These are phyloP conservation scores for Flaveria brownii DNA, from an alignment of 129 eudicot genomes.

Conservation along the genomic window DNA sequence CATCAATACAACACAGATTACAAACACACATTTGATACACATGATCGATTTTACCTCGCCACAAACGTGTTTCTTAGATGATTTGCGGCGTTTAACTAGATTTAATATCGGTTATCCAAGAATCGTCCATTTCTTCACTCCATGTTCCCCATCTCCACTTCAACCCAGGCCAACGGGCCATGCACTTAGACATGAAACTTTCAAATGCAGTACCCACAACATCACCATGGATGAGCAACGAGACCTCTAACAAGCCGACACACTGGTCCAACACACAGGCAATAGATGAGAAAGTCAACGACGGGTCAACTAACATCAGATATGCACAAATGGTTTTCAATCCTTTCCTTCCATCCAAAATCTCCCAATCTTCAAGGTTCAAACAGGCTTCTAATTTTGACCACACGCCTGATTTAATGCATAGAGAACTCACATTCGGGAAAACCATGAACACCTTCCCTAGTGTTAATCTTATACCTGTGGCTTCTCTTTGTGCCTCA, in stretches of 20 bases:
- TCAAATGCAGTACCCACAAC: conserved; percentile 38
- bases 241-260: conserved; percentile 35
- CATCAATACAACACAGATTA: no score
- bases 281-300: conserved; percentile 33
- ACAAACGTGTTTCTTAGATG: no score
- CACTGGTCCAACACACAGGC: conserved; percentile 46
- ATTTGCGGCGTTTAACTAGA: no score
- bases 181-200: conserved; percentile 45
- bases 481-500: conserved; percentile 18
- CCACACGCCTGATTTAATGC: conserved; percentile 39
- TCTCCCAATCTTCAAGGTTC: conserved; percentile 30
- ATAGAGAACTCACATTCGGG: conserved; percentile 42
- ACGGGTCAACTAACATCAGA: conserved; percentile 30
- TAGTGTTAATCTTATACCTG: conserved; percentile 35
- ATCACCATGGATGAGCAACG: conserved; percentile 44
- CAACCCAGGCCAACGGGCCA: conserved; percentile 39
- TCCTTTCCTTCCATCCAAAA: conserved; percentile 37
- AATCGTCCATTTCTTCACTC: conserved; percentile 48
- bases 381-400: conserved; percentile 45
- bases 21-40: no score
- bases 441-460: conserved; percentile 38
- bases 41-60: no score
- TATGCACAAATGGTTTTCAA: conserved; percentile 50
- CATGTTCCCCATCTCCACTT: conserved; percentile 64
- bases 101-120: conserved; percentile 28